These are phyloP conservation scores for Naganishia kalamii DNA, from an alignment of 768 basidiomycete species.

Conservation along the genomic window DNA sequence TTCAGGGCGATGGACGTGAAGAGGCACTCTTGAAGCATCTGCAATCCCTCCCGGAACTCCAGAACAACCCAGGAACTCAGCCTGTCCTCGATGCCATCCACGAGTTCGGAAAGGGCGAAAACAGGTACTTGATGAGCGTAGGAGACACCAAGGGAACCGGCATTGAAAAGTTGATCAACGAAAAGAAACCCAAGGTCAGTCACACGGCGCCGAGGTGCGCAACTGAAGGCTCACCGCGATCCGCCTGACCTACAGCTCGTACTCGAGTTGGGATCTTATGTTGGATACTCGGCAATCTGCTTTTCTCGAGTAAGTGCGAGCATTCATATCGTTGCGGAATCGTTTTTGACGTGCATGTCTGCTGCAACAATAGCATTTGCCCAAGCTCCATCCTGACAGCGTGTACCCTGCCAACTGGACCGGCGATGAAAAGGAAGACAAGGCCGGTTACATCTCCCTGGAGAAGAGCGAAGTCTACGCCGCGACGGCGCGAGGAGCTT, in stretches of 20 bases:
- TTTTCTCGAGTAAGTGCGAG: slow-evolving; percentile 35
- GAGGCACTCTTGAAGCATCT: slow-evolving; percentile 38
- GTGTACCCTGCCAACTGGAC: slow-evolving; percentile 38
- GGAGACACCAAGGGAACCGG: slow-evolving; percentile 43
- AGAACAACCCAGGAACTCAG: slow-evolving; percentile 28
- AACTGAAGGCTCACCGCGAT: not conserved
- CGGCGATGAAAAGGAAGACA: slow-evolving; percentile 23
- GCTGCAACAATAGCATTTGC: slow-evolving; percentile 29
- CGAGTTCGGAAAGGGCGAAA: slow-evolving; percentile 42
- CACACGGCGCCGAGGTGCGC: not conserved
- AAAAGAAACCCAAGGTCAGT: slow-evolving; percentile 38
- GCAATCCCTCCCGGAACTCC: slow-evolving; percentile 27
- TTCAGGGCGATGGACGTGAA: slow-evolving; percentile 40
- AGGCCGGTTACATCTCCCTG: slow-evolving; percentile 42
- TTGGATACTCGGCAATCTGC: slow-evolving; percentile 42
- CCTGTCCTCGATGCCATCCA: slow-evolving; percentile 42
- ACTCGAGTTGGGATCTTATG: slow-evolving; percentile 42
- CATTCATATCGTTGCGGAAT: not conserved
- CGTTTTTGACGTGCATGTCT: not conserved
- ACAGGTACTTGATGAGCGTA: slow-evolving; percentile 44
- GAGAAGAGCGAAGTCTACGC: slow-evolving; percentile 42
- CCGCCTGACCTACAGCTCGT: slow-evolving; percentile 27
- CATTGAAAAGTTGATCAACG: slow-evolving; percentile 35
- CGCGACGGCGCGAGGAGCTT: slow-evolving; percentile 33
- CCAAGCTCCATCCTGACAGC: slow-evolving; percentile 28